Percentiles rank a stretch among this genome's conserved stretches.
phyloP scores from a whole-genome alignment of 306 rosid genomes.

The Rosa chinensis region DNA sequence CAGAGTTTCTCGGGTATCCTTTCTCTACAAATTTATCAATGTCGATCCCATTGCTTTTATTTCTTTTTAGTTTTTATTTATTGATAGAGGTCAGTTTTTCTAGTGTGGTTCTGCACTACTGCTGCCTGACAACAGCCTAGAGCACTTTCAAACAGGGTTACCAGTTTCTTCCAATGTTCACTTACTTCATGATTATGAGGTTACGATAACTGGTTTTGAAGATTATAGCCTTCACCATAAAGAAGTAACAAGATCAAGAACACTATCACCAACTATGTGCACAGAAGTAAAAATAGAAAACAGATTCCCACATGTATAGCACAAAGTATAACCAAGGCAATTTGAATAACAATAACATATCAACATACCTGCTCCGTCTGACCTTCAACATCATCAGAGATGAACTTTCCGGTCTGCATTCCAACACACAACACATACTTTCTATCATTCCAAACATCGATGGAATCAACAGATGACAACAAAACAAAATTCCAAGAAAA shows the following conservation, averaged over 20 bases:
- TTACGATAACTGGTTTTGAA: background rate
- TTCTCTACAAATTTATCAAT: background rate
- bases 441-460: slow-evolving; percentile 10
- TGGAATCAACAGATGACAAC: background rate
- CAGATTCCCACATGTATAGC: background rate
- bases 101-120: background rate
- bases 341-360: background rate
- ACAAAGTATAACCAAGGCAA: background rate
- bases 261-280: background rate
- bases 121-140: background rate
- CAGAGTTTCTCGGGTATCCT: background rate
- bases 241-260: background rate
- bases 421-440: slow-evolving; percentile 7
- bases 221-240: background rate
- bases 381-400: slow-evolving; percentile 74
- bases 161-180: background rate
- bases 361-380: slow-evolving; percentile 89
- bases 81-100: background rate
- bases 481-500: background rate
- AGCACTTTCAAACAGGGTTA: background rate
- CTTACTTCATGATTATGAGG: background rate
- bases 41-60: background rate
- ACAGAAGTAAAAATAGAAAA: background rate
- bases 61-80: background rate
- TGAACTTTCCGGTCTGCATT: slow-evolving; percentile 78